Base-by-base conservation (phyloP, 2,329 filamentous ascomycete genomes). In the Aspergillus fijiensis region DNA sequence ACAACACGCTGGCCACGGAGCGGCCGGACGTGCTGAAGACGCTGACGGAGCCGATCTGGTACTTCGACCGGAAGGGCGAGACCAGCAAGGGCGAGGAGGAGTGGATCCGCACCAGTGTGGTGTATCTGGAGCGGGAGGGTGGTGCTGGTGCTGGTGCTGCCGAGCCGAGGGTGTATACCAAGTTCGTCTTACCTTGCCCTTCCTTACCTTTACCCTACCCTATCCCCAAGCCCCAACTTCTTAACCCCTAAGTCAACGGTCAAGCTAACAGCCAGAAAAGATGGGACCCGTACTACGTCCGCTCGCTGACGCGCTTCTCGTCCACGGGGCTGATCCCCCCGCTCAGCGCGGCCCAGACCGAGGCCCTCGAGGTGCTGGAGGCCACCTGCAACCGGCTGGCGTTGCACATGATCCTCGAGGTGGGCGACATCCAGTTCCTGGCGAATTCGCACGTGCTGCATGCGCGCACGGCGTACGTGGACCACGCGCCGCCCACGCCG, bases 51-150 rank as follows among this genome's bases (percentile, higher is more conserved):
- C 91, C 92, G 0, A 86, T 92, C 64, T 96, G 92, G 92, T 95
- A 96, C 79, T 94, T 96, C 74, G 92, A 96, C 76, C 88, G 92
- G 57, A 96, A 96, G 80, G 92, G 92, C 11, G 92, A 96, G 80
- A 86, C 85, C 1, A 90, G 87, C 23, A 78, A 81, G 14, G 91
- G 90, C 12, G 83, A 96, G 75, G 85, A 93, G 57, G 87, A 87
- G 59, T 96, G 87, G 77, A 90, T 91, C 68, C 82, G 83, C 49
- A 86, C 88, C 33, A 83, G 85, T 12, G 85, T 96, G 19, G 85
- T 95, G 67, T 96, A 92, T 74, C 79, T 92, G 4, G 91, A 96
- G 79, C 85, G 84, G 5, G 85, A 83, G 6, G 19, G 19, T 19
- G 19, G 19, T 19, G 19, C 1, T 19, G 19, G 19, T 19, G 19